phyloP scores from a whole-genome alignment of 768 basidiomycete genomes.

The Boletales sp. region DNA sequence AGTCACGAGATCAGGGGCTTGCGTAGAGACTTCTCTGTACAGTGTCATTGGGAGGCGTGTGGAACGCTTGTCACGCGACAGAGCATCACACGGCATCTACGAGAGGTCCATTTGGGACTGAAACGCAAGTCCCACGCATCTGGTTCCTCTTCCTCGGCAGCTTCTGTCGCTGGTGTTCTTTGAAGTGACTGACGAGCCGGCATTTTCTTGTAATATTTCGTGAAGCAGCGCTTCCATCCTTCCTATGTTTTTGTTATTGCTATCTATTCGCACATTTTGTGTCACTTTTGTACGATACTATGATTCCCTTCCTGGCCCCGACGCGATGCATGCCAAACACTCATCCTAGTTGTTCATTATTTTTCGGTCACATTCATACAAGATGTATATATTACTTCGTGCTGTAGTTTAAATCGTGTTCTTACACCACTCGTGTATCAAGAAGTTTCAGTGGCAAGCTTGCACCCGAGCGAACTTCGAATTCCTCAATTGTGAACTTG shows the following conservation, averaged over 20 bases:
- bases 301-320: background rate
- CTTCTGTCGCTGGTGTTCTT: background rate
- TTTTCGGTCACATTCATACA: background rate
- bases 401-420: no score
- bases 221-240: background rate
- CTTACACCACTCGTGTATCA: background rate
- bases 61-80: background rate
- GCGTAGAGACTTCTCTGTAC: background rate
- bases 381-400: background rate
- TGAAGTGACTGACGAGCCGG: background rate
- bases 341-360: background rate
- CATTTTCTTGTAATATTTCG: background rate
- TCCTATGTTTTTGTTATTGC: background rate
- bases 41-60: constrained; percentile 13
- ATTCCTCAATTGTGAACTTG: no score
- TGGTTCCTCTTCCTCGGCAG: background rate
- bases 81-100: constrained; percentile 7
- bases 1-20: constrained; percentile 9
- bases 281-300: constrained; percentile 5
- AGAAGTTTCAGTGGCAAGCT: no score
- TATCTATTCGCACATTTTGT: background rate
- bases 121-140: constrained; percentile 2
- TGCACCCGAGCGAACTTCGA: no score
- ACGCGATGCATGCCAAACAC: background rate
- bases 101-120: constrained; percentile 14